Evolutionary conservation across 331 rosid genomes (phyloP), one percentile per base, ranked within the genome.

Genomic region (Ulmus americana): DNA sequence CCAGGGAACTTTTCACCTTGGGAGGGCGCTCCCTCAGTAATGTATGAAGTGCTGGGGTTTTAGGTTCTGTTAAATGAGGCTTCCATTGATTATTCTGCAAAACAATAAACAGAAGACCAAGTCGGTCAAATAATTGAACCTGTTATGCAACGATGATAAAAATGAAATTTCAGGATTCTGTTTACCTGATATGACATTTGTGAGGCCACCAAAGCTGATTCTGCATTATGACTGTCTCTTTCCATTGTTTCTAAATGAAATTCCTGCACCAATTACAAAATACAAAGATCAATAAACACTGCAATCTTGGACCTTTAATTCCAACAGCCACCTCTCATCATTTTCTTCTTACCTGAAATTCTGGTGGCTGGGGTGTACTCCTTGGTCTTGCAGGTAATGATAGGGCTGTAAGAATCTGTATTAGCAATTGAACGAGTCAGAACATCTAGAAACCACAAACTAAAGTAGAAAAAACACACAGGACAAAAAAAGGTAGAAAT

Each of bases 11-110:
- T 78, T 87, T 94, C 76, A 80, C 84, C 60, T 57, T 72, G 5
- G 85, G 67, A 50, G 95, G 96, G 52, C 99, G 97, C 42, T 91
- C 95, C 79, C 99, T 82, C 50, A 94, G 74, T 55, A 76, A 81
- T 49, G 99, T 90, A 49, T 90, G 95, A 45, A 94, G 97, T 58
- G 84, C 42, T 5, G 97, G 99, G 64, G 90, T 78, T 72, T 85
- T 94, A 11, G 95, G 95, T 74, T 88, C 95, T 15, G 91, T 90
- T 38, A 84, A 82, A 63, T 79, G 82, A 70, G 83, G 67, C 70
- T 73, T 90, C 89, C 81, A 70, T n/a, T 7, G n/a, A n/a, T n/a
- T n/a, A n/a, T n/a, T n/a, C n/a, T n/a, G n/a, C n/a, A n/a, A n/a
- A n/a, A n/a, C n/a, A 22, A 39, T 15, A 56, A 10, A 64, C 49